Conservation (phyloP, 345 rosid genomes). For the Corchorus olitorius region DNA sequence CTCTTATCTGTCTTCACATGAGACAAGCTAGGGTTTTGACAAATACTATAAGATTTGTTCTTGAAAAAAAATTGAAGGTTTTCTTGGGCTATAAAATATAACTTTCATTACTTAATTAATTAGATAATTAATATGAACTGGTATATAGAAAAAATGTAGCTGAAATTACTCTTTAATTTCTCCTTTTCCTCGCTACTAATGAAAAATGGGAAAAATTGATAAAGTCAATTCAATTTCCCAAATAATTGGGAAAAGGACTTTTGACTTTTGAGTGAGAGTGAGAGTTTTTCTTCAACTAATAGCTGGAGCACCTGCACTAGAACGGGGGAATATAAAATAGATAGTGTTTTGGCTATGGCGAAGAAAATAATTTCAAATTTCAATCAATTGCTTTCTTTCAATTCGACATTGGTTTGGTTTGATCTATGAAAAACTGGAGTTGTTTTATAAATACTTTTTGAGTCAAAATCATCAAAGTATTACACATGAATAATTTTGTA, state of each 20-base stretch:
- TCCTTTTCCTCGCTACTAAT: not conserved
- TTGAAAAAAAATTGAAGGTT: not conserved
- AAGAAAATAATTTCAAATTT: not conserved
- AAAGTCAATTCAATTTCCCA: not conserved
- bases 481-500: too few species aligned
- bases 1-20: not conserved
- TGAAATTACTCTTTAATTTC: not conserved
- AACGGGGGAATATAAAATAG: too few species aligned
- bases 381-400: too few species aligned
- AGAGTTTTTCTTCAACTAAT: not conserved
- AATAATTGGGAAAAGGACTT: not conserved
- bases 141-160: not conserved
- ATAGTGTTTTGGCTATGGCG: not conserved
- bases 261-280: not conserved
- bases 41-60: not conserved
- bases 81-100: not conserved
- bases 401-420: too few species aligned
- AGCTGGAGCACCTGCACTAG: not conserved
- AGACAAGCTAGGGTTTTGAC: not conserved
- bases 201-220: not conserved
- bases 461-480: too few species aligned
- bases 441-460: too few species aligned
- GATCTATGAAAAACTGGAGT: too few species aligned
- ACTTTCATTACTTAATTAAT: too few species aligned
- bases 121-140: not conserved